Evolutionary conservation across 2,329 filamentous ascomycete genomes (phyloP), one percentile per base, ranked within the genome.

Genomic region (Scedosporium apiospermum): DNA sequence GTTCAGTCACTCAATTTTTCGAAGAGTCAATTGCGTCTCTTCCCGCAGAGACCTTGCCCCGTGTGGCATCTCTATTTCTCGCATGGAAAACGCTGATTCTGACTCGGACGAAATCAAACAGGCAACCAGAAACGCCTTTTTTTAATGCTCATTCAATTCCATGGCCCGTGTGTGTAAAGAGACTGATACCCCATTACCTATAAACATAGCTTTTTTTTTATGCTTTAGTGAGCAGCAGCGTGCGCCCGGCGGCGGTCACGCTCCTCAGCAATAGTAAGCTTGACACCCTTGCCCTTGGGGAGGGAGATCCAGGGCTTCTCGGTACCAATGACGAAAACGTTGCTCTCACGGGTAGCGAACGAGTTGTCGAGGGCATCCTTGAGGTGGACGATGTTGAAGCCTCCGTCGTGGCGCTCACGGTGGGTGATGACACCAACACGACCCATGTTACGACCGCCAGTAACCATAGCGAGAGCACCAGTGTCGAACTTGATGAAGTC

Each of bases 311-410:
- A 99, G 76, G 95, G 93, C 90, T 98, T 98, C 77, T 99, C 95
- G 74, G 88, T 85, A 75, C 95, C 95, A 74, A 99, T 97, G 84
- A 99, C 88, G 84, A 99, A 99, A 75, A 99, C 93, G 91, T 99
- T 99, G 87, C 83, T 89, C 87, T 99, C 93, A 82, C 95, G 95
- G 77, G 95, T 99, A 75, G 95, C 93, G 82, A 99, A 99, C 77
- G 91, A 90, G 90, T 99, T 99, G 88, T 98, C 95, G 82, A 99
- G 93, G 76, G 93, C 93, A 77, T 99, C 95, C 90, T 99, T 99
- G 82, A 99, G 89, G 86, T 97, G 93, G 80, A 99, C 93, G 76
- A 99, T 96, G 88, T 96, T 96, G 90, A 99, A 99, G 80, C 95
- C 95, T 86, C 95, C 95, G 74, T 99, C 95, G 87, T 99, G 95